These are phyloP conservation scores for Phytophthora europaea DNA, from an alignment of 352 stramenopile genomes.

Conservation along the genomic window DNA sequence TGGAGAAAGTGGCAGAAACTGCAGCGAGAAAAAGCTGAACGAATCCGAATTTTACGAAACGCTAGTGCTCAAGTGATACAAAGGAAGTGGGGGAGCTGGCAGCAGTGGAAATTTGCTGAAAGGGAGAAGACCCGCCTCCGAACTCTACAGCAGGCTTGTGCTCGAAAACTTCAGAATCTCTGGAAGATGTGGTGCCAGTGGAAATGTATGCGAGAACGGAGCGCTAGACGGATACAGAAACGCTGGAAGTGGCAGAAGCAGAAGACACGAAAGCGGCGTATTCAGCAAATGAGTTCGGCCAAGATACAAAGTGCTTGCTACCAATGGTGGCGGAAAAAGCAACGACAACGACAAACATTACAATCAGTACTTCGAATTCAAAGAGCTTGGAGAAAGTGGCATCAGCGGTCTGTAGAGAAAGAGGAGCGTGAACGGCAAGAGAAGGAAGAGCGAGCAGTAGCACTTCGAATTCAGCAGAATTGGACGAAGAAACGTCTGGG, in stretches of 20 bases:
- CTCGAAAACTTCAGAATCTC: slow-evolving; percentile 23
- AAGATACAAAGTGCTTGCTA: slow-evolving; percentile 18
- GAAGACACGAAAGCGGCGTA: slow-evolving; percentile 5
- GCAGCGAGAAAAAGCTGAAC: slow-evolving; percentile 22
- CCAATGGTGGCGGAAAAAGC: slow-evolving; percentile 9
- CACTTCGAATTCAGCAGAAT: slow-evolving; percentile 23
- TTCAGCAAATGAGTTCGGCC: slow-evolving; percentile 2
- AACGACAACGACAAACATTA: background rate
- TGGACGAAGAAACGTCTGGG: slow-evolving; percentile 11
- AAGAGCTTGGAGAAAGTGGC: slow-evolving; percentile 26
- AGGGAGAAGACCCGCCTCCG: slow-evolving; percentile 11
- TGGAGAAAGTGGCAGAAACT: slow-evolving; percentile 27
- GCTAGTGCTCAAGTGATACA: slow-evolving; percentile 32
- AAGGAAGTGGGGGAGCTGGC: slow-evolving; percentile 24
- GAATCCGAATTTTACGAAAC: slow-evolving; percentile 14
- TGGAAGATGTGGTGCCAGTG: slow-evolving; percentile 19
- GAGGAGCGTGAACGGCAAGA: slow-evolving; percentile 1
- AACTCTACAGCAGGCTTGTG: slow-evolving; percentile 20
- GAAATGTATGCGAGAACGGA: slow-evolving; percentile 11
- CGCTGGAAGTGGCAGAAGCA: slow-evolving; percentile 15
- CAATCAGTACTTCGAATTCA: slow-evolving; percentile 13
- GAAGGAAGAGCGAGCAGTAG: slow-evolving; percentile 14
- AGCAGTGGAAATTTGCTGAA: slow-evolving; percentile 10
- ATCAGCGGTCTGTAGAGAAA: slow-evolving; percentile 3
- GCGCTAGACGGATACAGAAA: slow-evolving; percentile 24